phyloP scores from a whole-genome alignment of 2,329 filamentous ascomycete genomes.

The Arthrobotrys musiformis region DNA sequence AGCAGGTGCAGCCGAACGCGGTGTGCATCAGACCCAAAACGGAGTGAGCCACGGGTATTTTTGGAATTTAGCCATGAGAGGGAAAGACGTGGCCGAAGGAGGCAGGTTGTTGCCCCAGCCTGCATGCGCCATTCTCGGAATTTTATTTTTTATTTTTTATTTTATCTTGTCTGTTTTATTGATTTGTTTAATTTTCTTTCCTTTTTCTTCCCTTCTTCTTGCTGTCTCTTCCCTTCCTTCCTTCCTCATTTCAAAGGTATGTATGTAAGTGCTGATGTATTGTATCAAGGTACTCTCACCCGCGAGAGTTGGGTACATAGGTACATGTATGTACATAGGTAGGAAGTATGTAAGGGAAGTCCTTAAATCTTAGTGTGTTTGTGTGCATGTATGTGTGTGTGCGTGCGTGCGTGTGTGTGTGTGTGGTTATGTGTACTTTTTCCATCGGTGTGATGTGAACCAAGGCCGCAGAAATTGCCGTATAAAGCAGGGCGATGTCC shows the following conservation, averaged over 20 bases:
- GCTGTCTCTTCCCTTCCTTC: too few species aligned
- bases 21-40: constrained; percentile 36
- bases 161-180: neutral
- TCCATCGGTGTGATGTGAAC: neutral
- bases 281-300: too few species aligned
- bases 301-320: too few species aligned
- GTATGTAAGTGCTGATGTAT: too few species aligned
- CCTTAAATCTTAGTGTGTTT: too few species aligned
- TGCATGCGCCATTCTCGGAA: constrained; percentile 5
- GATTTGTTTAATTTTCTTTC: neutral
- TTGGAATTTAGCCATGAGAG: constrained; percentile 28
- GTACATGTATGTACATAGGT: too few species aligned
- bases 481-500: constrained; percentile 42
- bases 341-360: too few species aligned
- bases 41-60: constrained; percentile 24
- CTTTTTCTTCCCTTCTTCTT: neutral
- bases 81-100: constrained; percentile 18
- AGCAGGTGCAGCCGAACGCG: constrained; percentile 36
- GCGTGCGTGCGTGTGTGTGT: too few species aligned
- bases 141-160: constrained; percentile 1
- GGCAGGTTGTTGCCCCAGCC: constrained; percentile 20
- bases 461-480: constrained; percentile 13
- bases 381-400: too few species aligned
- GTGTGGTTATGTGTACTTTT: too few species aligned
- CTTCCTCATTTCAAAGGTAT: too few species aligned